Evolutionary conservation across 192 early-diverging fungal species (phyloP).

Genomic region (Umbelopsis isabellina): DNA sequence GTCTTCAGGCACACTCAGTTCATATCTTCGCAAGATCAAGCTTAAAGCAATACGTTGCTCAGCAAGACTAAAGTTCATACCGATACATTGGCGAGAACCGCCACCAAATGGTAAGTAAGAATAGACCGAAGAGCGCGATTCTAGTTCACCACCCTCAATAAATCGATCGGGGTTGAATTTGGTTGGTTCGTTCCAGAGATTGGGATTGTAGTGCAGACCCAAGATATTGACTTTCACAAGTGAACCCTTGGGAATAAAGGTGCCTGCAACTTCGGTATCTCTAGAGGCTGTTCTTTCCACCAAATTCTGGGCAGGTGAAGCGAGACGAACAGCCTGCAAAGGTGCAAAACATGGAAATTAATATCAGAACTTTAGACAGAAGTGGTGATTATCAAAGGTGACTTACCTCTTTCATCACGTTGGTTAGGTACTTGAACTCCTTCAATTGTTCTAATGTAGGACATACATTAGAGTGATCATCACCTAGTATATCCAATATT

Average conservation of each 20-base stretch:
- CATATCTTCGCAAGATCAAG: no score
- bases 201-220: conserved; percentile 41
- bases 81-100: conserved; percentile 16
- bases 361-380: not conserved
- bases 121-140: not conserved
- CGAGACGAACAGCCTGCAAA: conserved; percentile 14
- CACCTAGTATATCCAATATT: conserved; percentile 55
- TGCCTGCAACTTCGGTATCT: conserved; percentile 25
- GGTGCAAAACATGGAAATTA: not conserved
- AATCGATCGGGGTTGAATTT: conserved; percentile 27
- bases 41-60: no score
- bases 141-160: conserved; percentile 6
- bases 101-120: conserved; percentile 16
- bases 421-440: conserved; percentile 52
- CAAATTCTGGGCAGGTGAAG: conserved; percentile 1
- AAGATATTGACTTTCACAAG: conserved; percentile 48
- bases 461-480: conserved; percentile 49
- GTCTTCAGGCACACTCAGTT: no score
- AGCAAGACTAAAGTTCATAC: not conserved
- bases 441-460: conserved; percentile 57
- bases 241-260: conserved; percentile 38
- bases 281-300: conserved; percentile 15
- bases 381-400: not conserved
- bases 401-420: conserved; percentile 53
- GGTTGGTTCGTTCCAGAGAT: conserved; percentile 2